Percentiles rank a stretch among this genome's conserved stretches.
These are phyloP conservation scores for Microstegium vimineum DNA, from an alignment of 176 grass and related monocot species.

Conservation along the genomic window DNA sequence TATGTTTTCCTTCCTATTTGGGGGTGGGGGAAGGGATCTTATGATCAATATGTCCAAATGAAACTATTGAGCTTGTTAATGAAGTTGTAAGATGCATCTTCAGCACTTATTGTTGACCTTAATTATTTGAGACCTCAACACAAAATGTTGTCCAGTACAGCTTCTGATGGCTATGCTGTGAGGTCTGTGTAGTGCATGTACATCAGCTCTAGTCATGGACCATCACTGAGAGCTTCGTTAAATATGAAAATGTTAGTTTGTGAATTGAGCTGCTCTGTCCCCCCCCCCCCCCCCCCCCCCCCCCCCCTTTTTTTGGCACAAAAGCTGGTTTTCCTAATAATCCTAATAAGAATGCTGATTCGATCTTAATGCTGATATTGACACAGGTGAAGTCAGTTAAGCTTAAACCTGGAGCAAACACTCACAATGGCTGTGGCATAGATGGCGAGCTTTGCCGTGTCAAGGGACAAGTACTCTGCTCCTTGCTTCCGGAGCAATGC, in stretches of 20 bases:
- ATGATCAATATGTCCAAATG: neutral
- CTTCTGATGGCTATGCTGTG: neutral
- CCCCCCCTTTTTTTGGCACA: neutral
- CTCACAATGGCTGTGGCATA: constrained; percentile 82
- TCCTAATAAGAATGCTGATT: neutral
- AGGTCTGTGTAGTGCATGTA: neutral
- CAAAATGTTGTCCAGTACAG: neutral
- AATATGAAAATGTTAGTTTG: neutral
- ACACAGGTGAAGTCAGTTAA: constrained; percentile 89
- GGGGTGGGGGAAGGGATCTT: neutral
- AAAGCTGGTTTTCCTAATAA: neutral
- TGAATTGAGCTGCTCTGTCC: neutral
- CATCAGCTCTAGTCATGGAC: constrained; percentile 8
- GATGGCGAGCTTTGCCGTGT: constrained; percentile 78
- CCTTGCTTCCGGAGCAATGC: constrained; percentile 81
- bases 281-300: too few relatives aligned
- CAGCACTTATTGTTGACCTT: too few relatives aligned
- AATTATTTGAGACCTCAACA: neutral
- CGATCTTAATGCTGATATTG: constrained; percentile 20
- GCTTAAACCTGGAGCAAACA: constrained; percentile 77
- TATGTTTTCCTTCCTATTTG: neutral
- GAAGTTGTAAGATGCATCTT: neutral
- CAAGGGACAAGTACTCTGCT: constrained; percentile 78
- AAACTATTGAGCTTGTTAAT: neutral
- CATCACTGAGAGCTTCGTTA: neutral